phyloP scores from a whole-genome alignment of 352 stramenopile species.

The Phytopythium mirpurense region DNA sequence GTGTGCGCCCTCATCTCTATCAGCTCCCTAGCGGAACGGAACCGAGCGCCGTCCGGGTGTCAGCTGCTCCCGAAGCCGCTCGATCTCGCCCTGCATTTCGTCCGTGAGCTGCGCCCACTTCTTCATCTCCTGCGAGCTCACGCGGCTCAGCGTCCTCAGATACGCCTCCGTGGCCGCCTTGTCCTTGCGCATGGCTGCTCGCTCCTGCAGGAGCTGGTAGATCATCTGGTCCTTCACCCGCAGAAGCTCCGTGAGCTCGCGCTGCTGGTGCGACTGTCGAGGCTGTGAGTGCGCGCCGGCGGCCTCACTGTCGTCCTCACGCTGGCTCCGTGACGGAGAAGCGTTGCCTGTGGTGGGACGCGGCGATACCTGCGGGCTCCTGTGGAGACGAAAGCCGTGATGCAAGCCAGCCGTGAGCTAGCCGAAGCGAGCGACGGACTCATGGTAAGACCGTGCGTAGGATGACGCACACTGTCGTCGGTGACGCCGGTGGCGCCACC shows the following conservation, averaged over 20 bases:
- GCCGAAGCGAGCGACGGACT: too few relatives aligned
- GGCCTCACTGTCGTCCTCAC: constrained; percentile 1
- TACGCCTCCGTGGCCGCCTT: constrained; percentile 40
- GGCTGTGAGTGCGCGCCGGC: neutral
- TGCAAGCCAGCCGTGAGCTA: neutral
- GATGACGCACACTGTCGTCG: neutral
- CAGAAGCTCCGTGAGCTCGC: constrained; percentile 34
- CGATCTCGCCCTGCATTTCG: constrained; percentile 80
- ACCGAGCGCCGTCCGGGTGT: neutral
- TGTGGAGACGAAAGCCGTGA: neutral
- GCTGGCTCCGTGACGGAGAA: neutral
- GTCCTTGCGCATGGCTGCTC: constrained; percentile 45
- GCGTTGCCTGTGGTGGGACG: neutral
- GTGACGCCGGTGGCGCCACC: neutral
- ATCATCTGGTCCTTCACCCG: constrained; percentile 84
- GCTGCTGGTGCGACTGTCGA: constrained; percentile 1
- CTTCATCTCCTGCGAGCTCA: constrained; percentile 77
- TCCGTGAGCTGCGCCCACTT: constrained; percentile 79
- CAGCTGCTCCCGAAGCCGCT: constrained; percentile 38
- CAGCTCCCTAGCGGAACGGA: neutral
- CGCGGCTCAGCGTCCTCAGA: constrained; percentile 54
- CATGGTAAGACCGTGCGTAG: neutral
- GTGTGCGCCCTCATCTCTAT: too few relatives aligned
- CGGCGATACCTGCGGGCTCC: neutral
- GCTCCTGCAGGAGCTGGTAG: constrained; percentile 70